A percentile compares a stretch with the other conserved stretches of the same genome.
Conservation (phyloP, 306 rosid species). For the Spatholobus suberectus region DNA sequence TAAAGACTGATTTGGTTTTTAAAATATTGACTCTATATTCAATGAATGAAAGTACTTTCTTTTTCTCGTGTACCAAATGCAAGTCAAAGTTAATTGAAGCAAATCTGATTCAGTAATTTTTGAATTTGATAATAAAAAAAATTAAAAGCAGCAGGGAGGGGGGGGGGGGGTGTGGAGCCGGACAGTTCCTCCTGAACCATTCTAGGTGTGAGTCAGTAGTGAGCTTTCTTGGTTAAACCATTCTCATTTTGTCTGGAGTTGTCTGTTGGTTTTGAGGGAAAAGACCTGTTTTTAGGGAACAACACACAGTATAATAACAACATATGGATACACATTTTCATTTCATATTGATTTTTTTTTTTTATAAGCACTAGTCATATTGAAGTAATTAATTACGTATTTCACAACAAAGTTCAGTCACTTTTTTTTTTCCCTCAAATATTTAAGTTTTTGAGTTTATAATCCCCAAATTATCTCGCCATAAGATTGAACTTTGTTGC, state of each 20-base stretch:
- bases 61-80: neutral
- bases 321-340: neutral
- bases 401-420: neutral
- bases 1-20: no score
- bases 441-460: no score
- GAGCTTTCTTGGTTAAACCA: no score
- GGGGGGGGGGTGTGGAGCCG: no score
- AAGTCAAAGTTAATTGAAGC: neutral
- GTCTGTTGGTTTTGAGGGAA: no score
- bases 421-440: no score
- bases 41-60: neutral
- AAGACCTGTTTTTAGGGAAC: no score
- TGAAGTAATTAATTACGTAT: neutral
- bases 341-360: neutral
- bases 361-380: neutral
- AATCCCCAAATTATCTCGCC: no score
- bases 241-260: no score
- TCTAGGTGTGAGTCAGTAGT: neutral
- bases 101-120: neutral
- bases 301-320: no score
- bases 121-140: no score
- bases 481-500: no score
- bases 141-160: neutral
- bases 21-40: neutral
- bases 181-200: neutral